Conservation (phyloP, 116 monocot species). For the Phalaenopsis hybrid region DNA sequence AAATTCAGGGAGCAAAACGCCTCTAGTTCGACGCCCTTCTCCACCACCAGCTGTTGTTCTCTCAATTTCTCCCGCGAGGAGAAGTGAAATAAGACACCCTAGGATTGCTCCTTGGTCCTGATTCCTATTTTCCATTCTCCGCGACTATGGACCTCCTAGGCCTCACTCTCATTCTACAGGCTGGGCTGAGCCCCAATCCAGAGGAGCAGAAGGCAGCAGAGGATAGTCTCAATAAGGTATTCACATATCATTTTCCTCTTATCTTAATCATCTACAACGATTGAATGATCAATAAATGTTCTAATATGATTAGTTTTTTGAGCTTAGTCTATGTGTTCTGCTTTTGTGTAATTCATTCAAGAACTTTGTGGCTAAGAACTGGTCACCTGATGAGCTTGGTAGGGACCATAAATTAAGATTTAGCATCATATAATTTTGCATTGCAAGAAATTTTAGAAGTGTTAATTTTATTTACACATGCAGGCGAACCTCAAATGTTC, state of each 20-base stretch:
- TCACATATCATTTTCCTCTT: background rate
- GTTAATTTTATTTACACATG: background rate
- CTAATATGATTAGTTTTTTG: background rate
- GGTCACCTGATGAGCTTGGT: constrained; percentile 84
- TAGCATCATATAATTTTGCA: background rate
- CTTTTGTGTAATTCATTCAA: constrained; percentile 47
- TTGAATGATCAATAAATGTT: background rate
- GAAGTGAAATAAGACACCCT: too few species aligned
- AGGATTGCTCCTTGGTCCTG: constrained; percentile 2
- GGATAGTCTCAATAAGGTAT: constrained; percentile 77
- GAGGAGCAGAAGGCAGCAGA: constrained; percentile 82
- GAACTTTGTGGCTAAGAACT: constrained; percentile 90
- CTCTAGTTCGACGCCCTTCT: background rate
- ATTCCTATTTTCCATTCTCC: background rate
- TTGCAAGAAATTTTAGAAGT: background rate
- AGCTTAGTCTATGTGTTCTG: background rate
- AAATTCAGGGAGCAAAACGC: background rate
- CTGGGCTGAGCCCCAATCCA: constrained; percentile 65
- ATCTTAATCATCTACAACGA: background rate
- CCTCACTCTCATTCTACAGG: constrained; percentile 57
- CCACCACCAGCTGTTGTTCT: too few species aligned
- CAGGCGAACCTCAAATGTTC: constrained; percentile 58
- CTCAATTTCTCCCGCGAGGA: too few species aligned
- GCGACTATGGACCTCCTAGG: constrained; percentile 60
- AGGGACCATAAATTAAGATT: background rate